A percentile compares a stretch with the other conserved stretches of the same genome.
phyloP scores from a whole-genome alignment of 2,329 filamentous ascomycete species.

The Cladosporium sp. region DNA sequence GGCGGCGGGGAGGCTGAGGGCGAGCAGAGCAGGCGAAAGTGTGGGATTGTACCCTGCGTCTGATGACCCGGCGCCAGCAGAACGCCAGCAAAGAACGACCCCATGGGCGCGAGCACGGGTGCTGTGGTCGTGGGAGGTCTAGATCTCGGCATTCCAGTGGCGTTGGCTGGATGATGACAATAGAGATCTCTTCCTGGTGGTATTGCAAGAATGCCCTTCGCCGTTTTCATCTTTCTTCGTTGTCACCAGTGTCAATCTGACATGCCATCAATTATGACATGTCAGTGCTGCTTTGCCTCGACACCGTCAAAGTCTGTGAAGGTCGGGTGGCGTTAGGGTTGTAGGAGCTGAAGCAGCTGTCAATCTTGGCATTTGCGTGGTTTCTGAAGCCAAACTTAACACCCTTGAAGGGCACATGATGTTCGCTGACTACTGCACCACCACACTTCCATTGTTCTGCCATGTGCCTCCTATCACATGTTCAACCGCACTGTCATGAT shows the following conservation, averaged over 20 bases:
- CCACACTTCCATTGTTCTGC: slow-evolving; percentile 3
- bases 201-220: background rate
- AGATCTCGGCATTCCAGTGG: slow-evolving; percentile 13
- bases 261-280: background rate
- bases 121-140: slow-evolving; percentile 7
- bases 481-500: background rate
- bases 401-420: background rate
- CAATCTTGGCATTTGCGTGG: slow-evolving; percentile 5
- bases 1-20: slow-evolving; percentile 12
- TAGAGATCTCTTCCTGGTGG: background rate
- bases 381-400: background rate
- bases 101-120: slow-evolving; percentile 10
- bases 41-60: slow-evolving; percentile 12
- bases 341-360: slow-evolving; percentile 1
- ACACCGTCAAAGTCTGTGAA: slow-evolving; percentile 11
- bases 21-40: slow-evolving; percentile 1
- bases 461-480: slow-evolving; percentile 14
- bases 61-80: slow-evolving; percentile 13
- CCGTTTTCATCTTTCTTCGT: background rate
- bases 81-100: slow-evolving; percentile 4
- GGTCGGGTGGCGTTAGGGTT: slow-evolving; percentile 4
- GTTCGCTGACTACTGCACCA: background rate
- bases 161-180: slow-evolving; percentile 8
- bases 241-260: background rate
- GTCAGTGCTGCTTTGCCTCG: background rate